phyloP scores from a whole-genome alignment of 768 basidiomycete species.

The Fomitopsis pulvina region DNA sequence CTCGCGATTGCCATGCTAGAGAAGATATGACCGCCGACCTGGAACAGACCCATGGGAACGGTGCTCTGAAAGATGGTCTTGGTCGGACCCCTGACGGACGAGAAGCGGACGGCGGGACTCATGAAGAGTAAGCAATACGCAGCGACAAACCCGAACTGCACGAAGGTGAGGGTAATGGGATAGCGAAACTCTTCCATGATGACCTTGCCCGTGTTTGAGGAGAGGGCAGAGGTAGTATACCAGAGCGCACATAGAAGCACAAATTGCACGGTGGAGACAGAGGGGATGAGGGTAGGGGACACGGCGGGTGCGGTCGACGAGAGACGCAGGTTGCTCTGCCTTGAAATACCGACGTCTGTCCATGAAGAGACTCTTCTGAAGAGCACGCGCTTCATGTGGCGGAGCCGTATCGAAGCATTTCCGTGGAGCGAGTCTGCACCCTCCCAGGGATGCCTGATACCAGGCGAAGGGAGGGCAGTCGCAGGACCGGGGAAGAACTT shows the following conservation, averaged over 20 bases:
- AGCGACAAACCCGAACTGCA: slow-evolving; percentile 95
- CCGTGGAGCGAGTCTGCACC: slow-evolving; percentile 2
- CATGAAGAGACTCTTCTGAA: slow-evolving; percentile 12
- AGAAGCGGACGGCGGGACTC: slow-evolving; percentile 63
- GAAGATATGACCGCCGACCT: slow-evolving; percentile 97
- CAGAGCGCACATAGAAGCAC: slow-evolving; percentile 80
- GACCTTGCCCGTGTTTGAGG: slow-evolving; percentile 94
- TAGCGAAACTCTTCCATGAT: slow-evolving; percentile 91
- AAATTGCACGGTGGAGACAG: slow-evolving; percentile 44
- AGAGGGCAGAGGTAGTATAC: slow-evolving; percentile 91
- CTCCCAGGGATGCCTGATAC: slow-evolving; percentile 11
- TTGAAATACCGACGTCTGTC: slow-evolving; percentile 3
- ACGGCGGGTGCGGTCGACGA: neutral
- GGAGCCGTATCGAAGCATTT: slow-evolving; percentile 7
- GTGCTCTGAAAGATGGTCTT: slow-evolving; percentile 69
- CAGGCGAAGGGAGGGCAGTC: slow-evolving; percentile 6
- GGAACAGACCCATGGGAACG: slow-evolving; percentile 94
- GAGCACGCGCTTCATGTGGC: slow-evolving; percentile 12
- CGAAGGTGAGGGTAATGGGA: slow-evolving; percentile 94
- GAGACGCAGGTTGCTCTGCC: slow-evolving; percentile 4
- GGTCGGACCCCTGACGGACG: slow-evolving; percentile 65
- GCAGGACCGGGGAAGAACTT: slow-evolving; percentile 9
- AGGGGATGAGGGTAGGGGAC: slow-evolving; percentile 14
- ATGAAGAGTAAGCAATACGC: slow-evolving; percentile 81
- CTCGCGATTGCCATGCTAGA: slow-evolving; percentile 95